Conservation (phyloP, 2,329 filamentous ascomycete genomes). For the Monilinia aucupariae region DNA sequence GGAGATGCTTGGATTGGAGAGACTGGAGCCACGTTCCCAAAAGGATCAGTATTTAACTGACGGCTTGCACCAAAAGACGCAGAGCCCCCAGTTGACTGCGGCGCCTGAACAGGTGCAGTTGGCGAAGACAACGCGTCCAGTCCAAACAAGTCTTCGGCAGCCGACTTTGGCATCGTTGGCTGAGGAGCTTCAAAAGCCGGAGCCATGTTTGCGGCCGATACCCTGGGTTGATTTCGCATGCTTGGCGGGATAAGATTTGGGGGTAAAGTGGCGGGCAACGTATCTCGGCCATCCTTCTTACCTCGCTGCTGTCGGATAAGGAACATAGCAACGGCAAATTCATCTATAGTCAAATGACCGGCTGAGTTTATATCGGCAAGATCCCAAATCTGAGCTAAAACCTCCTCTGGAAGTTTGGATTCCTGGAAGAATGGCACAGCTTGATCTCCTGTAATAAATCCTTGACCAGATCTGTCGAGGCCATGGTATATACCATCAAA, state of each 20-base stretch:
- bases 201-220: slow-evolving; percentile 41
- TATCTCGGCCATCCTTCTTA: slow-evolving; percentile 54
- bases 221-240: slow-evolving; percentile 60
- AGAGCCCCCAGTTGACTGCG: slow-evolving; percentile 71
- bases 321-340: slow-evolving; percentile 97
- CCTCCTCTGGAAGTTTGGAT: slow-evolving; percentile 82
- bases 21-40: slow-evolving; percentile 38
- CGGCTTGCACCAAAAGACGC: slow-evolving; percentile 47
- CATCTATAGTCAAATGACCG: slow-evolving; percentile 77
- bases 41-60: slow-evolving; percentile 35
- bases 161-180: slow-evolving; percentile 60
- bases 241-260: slow-evolving; percentile 79
- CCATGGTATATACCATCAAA: slow-evolving; percentile 83
- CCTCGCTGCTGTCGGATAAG: slow-evolving; percentile 85
- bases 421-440: slow-evolving; percentile 92
- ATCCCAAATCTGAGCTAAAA: slow-evolving; percentile 93
- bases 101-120: slow-evolving; percentile 47
- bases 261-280: slow-evolving; percentile 72
- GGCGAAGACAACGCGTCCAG: slow-evolving; percentile 65
- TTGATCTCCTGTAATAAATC: slow-evolving; percentile 88
- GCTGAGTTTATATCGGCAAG: slow-evolving; percentile 89
- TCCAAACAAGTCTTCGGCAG: slow-evolving; percentile 89
- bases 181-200: slow-evolving; percentile 41
- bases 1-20: slow-evolving; percentile 29
- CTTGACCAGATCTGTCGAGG: slow-evolving; percentile 74